Evolutionary conservation across 1,284 basidiomycete genomes (phyloP), one percentile per base, ranked within the genome.

Genomic region (Golubevia sp.): DNA sequence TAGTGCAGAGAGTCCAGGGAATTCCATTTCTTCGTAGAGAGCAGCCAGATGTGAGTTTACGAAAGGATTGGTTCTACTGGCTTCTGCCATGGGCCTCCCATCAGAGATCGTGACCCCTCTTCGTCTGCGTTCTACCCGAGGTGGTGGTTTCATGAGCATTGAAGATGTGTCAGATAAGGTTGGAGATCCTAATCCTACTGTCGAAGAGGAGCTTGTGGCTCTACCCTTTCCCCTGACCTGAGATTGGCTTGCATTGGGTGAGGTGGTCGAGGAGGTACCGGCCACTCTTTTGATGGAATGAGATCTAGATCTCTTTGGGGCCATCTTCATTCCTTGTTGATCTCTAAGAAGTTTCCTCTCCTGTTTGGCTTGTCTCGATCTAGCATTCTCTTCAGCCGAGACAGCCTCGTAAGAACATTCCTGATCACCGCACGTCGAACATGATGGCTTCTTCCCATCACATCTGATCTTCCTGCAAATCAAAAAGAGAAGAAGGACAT

Each of bases 381-480:
- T 8, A 44, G 38, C 38, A 18, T 44, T 44, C 38, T 44, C 38
- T 13, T 8, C 38, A 13, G 38, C 13, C 11, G 11, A 8, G 53
- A 60, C 48, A 30, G 58, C n/a, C 23, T 60, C 58, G 58, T 60
- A 60, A 11, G 23, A 49, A 27, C 58, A 60, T 49, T 26, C 52
- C 13, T 48, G 15, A 3, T 20, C 48, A 8, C 18, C 26, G 25
- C 58, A 60, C 13, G 58, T 60, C 6, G 20, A 21, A 48, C 58
- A 60, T 4, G 48, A 11, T 20, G 51, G 58, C 26, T 55, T 15
- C 20, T 25, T 24, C 11, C 58, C 58, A 30, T 60, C 58, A 20
- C 58, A 60, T 7, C 53, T 21, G 58, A 60, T 60, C 53, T 60
- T 60, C 51, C 58, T 60, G 58, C 8, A 50, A 55, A 49, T 11